Percentiles rank a stretch among this genome's conserved stretches.
Evolutionary conservation across 495 filamentous ascomycete genomes (phyloP).

Genomic region (Penicillium desertorum): DNA sequence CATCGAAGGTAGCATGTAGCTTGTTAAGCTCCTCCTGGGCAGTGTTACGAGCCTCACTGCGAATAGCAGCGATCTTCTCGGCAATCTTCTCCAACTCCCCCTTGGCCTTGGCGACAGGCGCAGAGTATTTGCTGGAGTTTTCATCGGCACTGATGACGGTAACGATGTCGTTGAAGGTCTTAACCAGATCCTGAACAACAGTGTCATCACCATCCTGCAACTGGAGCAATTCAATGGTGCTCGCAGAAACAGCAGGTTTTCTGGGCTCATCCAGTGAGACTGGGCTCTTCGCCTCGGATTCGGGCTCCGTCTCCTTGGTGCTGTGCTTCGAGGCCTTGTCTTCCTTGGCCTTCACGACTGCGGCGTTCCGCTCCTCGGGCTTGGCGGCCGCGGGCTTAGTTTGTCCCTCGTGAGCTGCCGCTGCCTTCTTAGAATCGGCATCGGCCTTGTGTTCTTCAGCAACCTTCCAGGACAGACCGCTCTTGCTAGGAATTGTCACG

Average conservation of each 20-base stretch:
- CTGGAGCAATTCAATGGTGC: slow-evolving; percentile 71
- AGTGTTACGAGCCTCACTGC: slow-evolving; percentile 60
- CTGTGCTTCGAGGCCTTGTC: slow-evolving; percentile 35
- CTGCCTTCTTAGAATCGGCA: slow-evolving; percentile 46
- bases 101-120: slow-evolving; percentile 79
- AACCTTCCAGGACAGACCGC: slow-evolving; percentile 81
- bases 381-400: slow-evolving; percentile 36
- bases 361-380: slow-evolving; percentile 36
- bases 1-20: slow-evolving; percentile 74
- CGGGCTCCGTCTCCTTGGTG: slow-evolving; percentile 30
- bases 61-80: slow-evolving; percentile 69
- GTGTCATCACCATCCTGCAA: slow-evolving; percentile 75
- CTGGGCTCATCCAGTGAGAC: slow-evolving; percentile 35
- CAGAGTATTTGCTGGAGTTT: slow-evolving; percentile 68
- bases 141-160: slow-evolving; percentile 82
- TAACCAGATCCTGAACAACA: slow-evolving; percentile 88
- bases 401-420: slow-evolving; percentile 33
- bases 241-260: slow-evolving; percentile 47
- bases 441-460: slow-evolving; percentile 54
- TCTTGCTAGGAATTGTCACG: slow-evolving; percentile 80
- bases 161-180: slow-evolving; percentile 94
- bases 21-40: slow-evolving; percentile 74
- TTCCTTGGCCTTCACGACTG: slow-evolving; percentile 46
- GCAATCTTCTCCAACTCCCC: slow-evolving; percentile 74
- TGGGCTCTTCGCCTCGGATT: slow-evolving; percentile 35